Percentiles rank a stretch among this genome's conserved stretches.
phyloP scores from a whole-genome alignment of 768 basidiomycete species.

The Suillus decipiens region DNA sequence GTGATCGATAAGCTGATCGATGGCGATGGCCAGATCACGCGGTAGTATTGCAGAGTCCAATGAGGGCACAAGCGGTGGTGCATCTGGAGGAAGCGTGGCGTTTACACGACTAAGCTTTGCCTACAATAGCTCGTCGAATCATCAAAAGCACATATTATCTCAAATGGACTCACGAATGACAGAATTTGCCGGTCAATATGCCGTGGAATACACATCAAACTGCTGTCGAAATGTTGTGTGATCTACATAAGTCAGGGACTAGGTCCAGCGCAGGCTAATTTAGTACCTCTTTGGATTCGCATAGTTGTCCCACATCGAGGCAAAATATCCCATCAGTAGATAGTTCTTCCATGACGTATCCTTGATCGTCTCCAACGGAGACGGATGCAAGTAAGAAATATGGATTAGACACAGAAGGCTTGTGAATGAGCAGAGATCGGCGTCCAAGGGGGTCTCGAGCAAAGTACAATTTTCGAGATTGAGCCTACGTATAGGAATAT shows the following conservation, averaged over 20 bases:
- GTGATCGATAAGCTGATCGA: constrained; percentile 52
- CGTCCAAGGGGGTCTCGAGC: constrained; percentile 84
- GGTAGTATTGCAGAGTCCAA: constrained; percentile 44
- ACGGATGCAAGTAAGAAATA: constrained; percentile 68
- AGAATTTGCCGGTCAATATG: constrained; percentile 11
- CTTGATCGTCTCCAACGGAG: constrained; percentile 48
- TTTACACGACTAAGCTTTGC: constrained; percentile 49
- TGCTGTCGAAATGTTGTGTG: constrained; percentile 20
- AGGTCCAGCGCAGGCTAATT: neutral
- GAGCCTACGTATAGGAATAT: constrained; percentile 35
- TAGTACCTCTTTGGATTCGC: constrained; percentile 26
- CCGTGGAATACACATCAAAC: constrained; percentile 26
- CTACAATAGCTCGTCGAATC: constrained; percentile 32
- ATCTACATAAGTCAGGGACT: constrained; percentile 21
- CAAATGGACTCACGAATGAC: constrained; percentile 25
- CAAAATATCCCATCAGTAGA: constrained; percentile 57
- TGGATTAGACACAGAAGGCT: constrained; percentile 48
- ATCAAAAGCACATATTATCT: neutral
- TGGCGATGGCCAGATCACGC: constrained; percentile 39
- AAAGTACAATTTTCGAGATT: constrained; percentile 58
- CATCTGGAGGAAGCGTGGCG: constrained; percentile 45
- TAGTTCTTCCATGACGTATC: constrained; percentile 62
- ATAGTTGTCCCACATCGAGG: constrained; percentile 44
- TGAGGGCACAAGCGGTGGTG: constrained; percentile 32
- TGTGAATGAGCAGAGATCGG: constrained; percentile 78